A percentile compares a stretch with the other conserved stretches of the same genome.
Conservation (phyloP, 78 protist genomes). For the Emiliania huxleyi region DNA sequence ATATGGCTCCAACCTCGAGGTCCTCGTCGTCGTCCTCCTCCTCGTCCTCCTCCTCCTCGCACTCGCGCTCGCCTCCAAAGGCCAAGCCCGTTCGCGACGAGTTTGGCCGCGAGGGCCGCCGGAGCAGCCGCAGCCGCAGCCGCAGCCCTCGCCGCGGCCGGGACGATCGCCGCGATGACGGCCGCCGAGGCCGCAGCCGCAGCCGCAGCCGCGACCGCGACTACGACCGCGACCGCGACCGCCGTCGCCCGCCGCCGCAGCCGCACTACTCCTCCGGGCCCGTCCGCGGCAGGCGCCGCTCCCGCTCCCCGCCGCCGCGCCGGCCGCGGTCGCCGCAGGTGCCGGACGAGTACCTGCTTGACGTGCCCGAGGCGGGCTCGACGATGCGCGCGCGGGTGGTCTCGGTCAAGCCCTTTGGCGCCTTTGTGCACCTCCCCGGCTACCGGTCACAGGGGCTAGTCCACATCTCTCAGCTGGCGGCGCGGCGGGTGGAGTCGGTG, state of each 20-base stretch:
- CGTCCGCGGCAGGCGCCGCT: neutral
- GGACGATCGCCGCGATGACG: neutral
- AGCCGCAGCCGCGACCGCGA: neutral
- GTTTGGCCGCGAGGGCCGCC: too few species aligned
- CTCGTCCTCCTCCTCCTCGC: too few species aligned
- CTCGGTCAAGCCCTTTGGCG: neutral
- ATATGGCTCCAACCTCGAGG: too few species aligned
- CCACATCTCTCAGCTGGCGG: constrained; percentile 21
- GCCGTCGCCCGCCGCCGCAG: neutral
- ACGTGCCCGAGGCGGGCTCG: neutral
- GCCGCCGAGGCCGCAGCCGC: neutral
- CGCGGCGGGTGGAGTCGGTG: neutral
- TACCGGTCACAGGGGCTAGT: neutral
- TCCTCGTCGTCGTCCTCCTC: too few species aligned
- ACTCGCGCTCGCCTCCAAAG: too few species aligned
- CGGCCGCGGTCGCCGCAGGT: neutral
- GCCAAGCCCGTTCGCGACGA: too few species aligned
- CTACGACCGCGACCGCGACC: neutral
- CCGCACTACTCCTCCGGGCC: neutral
- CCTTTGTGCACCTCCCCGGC: neutral
- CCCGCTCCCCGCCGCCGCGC: neutral
- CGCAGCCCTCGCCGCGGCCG: neutral
- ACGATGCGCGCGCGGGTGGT: neutral
- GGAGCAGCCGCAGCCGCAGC: neutral
- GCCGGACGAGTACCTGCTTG: neutral